Percentiles rank a stretch among this genome's conserved stretches.
These are phyloP conservation scores for Aureobasidium uvarum DNA, from an alignment of 2,329 filamentous ascomycete species.

Conservation along the genomic window DNA sequence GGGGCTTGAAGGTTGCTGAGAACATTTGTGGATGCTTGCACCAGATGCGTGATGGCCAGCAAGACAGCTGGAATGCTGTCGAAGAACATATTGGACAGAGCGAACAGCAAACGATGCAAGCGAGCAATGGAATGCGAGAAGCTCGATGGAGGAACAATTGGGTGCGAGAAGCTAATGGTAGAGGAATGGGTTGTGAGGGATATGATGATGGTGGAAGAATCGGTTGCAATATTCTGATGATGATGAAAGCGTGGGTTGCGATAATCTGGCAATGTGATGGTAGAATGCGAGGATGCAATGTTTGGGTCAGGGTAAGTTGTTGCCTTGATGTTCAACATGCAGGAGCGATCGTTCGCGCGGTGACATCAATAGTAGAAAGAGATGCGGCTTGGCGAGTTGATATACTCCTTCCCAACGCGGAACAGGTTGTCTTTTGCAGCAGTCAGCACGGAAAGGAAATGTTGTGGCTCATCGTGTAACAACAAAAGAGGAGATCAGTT, in stretches of 20 bases:
- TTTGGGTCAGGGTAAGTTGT: not conserved
- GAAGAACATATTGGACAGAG: not conserved
- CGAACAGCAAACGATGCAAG: not conserved
- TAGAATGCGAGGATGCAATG: not conserved
- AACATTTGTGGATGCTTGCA: not conserved
- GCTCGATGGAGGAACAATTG: not conserved
- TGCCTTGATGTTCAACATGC: not conserved
- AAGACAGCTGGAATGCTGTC: slow-evolving; percentile 9
- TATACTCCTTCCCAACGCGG: not conserved
- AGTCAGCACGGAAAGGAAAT: not conserved
- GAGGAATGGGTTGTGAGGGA: too few relatives aligned
- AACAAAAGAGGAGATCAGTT: slow-evolving; percentile 21
- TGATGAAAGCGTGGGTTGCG: not conserved
- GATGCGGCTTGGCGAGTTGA: not conserved
- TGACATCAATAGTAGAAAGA: too few relatives aligned
- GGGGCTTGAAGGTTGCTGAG: not conserved
- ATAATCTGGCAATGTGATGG: not conserved
- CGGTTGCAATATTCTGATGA: too few relatives aligned
- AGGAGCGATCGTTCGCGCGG: not conserved
- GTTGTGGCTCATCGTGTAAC: too few relatives aligned
- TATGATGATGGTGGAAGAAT: not conserved
- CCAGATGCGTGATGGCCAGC: not conserved
- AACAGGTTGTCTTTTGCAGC: not conserved
- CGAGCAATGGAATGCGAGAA: not conserved
- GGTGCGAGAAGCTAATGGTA: not conserved